These are phyloP conservation scores for Aspergillus cavernicola DNA, from an alignment of 495 filamentous ascomycete species.

Conservation along the genomic window DNA sequence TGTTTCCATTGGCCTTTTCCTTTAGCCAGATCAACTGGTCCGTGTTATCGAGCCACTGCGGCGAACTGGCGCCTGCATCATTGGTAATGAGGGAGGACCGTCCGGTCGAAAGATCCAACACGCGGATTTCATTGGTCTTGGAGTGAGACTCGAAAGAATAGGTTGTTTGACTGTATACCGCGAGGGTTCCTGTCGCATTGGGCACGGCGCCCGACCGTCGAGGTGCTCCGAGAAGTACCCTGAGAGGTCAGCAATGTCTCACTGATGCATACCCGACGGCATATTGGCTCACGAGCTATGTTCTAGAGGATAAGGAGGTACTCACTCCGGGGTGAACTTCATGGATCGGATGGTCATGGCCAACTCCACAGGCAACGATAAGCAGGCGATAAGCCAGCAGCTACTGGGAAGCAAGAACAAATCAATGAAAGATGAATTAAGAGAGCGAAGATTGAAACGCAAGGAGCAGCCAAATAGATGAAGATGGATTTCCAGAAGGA, in stretches of 20 bases:
- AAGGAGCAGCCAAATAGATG: background rate
- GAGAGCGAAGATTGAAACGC: background rate
- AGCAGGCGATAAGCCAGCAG: slow-evolving; percentile 15
- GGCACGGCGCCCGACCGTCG: slow-evolving; percentile 74
- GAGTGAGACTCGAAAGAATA: slow-evolving; percentile 83
- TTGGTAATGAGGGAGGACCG: slow-evolving; percentile 63
- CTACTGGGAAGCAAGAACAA: background rate
- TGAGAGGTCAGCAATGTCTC: slow-evolving; percentile 19
- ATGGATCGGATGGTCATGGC: slow-evolving; percentile 63
- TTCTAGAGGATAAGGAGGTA: background rate
- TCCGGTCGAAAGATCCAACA: slow-evolving; percentile 68
- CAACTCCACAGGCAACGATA: slow-evolving; percentile 14
- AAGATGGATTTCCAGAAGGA: background rate
- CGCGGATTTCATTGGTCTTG: slow-evolving; percentile 68
- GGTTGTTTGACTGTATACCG: slow-evolving; percentile 68
- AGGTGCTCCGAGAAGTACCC: slow-evolving; percentile 78
- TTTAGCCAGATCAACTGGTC: slow-evolving; percentile 66
- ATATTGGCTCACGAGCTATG: too few relatives aligned
- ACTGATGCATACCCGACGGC: background rate
- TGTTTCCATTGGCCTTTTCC: slow-evolving; percentile 61
- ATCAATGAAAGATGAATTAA: background rate
- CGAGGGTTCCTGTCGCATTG: slow-evolving; percentile 64
- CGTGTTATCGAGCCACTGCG: slow-evolving; percentile 68
- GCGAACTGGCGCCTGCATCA: slow-evolving; percentile 60
- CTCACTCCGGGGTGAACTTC: slow-evolving; percentile 69